These are phyloP conservation scores for Danielia oregonensis DNA, from an alignment of 805 yeast genomes.

Conservation along the genomic window DNA sequence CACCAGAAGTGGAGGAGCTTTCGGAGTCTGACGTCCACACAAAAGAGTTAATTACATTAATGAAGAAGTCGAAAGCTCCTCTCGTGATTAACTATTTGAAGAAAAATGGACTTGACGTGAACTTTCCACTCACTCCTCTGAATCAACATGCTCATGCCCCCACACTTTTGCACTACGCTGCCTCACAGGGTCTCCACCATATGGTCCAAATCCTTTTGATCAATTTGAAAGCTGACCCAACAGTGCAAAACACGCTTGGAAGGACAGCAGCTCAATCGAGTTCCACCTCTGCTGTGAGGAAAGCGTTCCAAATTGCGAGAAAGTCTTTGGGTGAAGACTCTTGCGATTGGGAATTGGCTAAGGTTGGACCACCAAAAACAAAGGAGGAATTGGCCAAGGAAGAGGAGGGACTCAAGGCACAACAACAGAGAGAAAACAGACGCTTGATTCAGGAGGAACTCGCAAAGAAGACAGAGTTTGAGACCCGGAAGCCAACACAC, in stretches of 20 bases:
- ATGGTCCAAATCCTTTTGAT: constrained; percentile 62
- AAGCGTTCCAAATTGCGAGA: constrained; percentile 68
- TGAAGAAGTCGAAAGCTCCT: constrained; percentile 78
- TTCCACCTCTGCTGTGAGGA: constrained; percentile 40
- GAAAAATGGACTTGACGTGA: constrained; percentile 50
- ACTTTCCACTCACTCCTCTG: constrained; percentile 55
- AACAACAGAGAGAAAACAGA: constrained; percentile 36
- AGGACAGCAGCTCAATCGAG: constrained; percentile 71
- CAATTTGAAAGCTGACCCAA: constrained; percentile 69
- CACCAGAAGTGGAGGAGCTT: constrained; percentile 11
- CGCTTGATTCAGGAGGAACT: constrained; percentile 41
- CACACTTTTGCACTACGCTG: constrained; percentile 74
- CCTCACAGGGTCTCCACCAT: constrained; percentile 62
- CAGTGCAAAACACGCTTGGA: constrained; percentile 47
- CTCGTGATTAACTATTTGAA: constrained; percentile 59
- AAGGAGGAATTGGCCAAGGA: constrained; percentile 52
- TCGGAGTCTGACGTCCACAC: constrained; percentile 46
- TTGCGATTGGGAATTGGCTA: constrained; percentile 68
- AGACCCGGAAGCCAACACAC: constrained; percentile 30
- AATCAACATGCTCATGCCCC: constrained; percentile 55
- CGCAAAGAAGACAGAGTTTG: constrained; percentile 35
- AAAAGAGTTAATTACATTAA: constrained; percentile 50
- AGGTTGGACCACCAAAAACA: constrained; percentile 57
- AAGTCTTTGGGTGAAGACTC: constrained; percentile 60
- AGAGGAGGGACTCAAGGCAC: constrained; percentile 30